phyloP scores from a whole-genome alignment of 2,329 filamentous ascomycete species.

The Sporothrix euskadiensis region DNA sequence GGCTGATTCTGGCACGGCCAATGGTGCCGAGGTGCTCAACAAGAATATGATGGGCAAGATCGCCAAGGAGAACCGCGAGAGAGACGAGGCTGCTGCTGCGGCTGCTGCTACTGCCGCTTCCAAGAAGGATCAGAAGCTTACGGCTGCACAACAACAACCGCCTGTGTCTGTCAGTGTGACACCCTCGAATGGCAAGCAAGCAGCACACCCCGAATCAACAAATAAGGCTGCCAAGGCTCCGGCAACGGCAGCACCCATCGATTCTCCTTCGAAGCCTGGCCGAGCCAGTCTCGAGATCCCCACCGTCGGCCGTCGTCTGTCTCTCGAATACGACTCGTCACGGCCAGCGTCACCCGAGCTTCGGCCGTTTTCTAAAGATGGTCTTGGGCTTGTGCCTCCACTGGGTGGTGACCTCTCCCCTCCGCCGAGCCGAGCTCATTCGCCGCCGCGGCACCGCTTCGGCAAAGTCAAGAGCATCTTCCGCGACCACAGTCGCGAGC shows the following conservation, averaged over 20 bases:
- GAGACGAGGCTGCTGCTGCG: slow-evolving; percentile 39
- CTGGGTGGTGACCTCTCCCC: slow-evolving; percentile 66
- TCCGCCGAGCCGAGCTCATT: slow-evolving; percentile 61
- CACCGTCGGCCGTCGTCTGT: slow-evolving; percentile 40
- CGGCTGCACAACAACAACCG: background rate
- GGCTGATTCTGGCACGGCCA: slow-evolving; percentile 50
- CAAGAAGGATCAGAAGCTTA: background rate
- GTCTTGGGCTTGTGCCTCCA: slow-evolving; percentile 54
- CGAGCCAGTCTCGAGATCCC: slow-evolving; percentile 54
- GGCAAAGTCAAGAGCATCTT: slow-evolving; percentile 58
- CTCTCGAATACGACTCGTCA: slow-evolving; percentile 50
- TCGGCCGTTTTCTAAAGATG: slow-evolving; percentile 47
- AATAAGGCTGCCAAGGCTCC: background rate
- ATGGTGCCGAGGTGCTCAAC: slow-evolving; percentile 55
- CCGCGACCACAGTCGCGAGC: slow-evolving; percentile 54
- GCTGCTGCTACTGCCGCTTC: slow-evolving; percentile 3
- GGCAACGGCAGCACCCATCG: background rate
- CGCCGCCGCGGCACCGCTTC: slow-evolving; percentile 62
- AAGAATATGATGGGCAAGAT: slow-evolving; percentile 65
- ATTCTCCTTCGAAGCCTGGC: slow-evolving; percentile 34
- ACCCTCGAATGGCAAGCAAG: background rate
- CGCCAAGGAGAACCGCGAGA: slow-evolving; percentile 53
- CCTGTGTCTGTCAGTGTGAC: background rate
- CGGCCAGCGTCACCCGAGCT: slow-evolving; percentile 55
- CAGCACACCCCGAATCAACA: background rate